Evolutionary conservation across 1,139 yeast species (phyloP).

Genomic region (Yamadazyma membranifaciens): DNA sequence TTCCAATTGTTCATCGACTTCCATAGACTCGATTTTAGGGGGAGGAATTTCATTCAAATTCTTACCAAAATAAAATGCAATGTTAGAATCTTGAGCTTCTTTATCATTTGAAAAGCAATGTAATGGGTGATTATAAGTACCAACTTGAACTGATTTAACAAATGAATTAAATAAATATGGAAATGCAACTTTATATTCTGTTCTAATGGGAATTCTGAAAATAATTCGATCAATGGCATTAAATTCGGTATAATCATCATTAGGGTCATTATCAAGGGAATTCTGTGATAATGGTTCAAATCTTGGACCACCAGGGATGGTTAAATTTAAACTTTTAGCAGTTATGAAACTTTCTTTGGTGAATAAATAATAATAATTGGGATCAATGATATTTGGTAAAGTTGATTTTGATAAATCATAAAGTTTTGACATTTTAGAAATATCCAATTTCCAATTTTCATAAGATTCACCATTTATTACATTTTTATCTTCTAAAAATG

Average conservation of each 20-base stretch:
- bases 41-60: slow-evolving; percentile 12
- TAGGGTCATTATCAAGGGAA: slow-evolving; percentile 50
- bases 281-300: slow-evolving; percentile 86
- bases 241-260: slow-evolving; percentile 85
- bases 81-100: slow-evolving; percentile 41
- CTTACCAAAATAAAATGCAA: slow-evolving; percentile 16
- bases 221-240: slow-evolving; percentile 85
- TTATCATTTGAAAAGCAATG: slow-evolving; percentile 41
- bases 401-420: slow-evolving; percentile 69
- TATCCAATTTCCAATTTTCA: slow-evolving; percentile 64
- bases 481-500: slow-evolving; percentile 56
- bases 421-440: slow-evolving; percentile 63
- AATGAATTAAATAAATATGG: slow-evolving; percentile 83
- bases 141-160: slow-evolving; percentile 61
- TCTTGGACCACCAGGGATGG: slow-evolving; percentile 95
- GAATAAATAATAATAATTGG: slow-evolving; percentile 65
- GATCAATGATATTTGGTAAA: slow-evolving; percentile 54
- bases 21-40: slow-evolving; percentile 1
- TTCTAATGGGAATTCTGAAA: slow-evolving; percentile 69
- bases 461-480: slow-evolving; percentile 77
- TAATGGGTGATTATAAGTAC: slow-evolving; percentile 64
- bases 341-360: slow-evolving; percentile 79
- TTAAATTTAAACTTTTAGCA: slow-evolving; percentile 83
- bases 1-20: slow-evolving; percentile 8
- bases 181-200: slow-evolving; percentile 83